Conservation (phyloP, 257 asterid genomes). For the Penstemon davidsonii region DNA sequence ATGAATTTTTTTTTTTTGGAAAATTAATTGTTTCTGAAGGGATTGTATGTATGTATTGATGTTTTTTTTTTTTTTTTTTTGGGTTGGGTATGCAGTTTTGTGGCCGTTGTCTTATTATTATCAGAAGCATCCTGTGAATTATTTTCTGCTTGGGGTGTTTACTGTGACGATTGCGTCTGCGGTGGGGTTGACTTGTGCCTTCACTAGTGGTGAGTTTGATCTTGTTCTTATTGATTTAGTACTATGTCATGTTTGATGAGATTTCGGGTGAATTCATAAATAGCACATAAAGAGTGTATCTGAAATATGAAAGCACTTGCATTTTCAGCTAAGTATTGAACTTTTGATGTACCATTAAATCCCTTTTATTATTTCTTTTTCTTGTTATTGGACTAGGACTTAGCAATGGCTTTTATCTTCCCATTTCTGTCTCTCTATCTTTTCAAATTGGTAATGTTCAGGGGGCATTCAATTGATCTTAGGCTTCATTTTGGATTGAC, state of each 20-base stretch:
- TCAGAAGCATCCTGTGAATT: slow-evolving; percentile 82
- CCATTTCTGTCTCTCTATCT: no score
- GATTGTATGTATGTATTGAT: not conserved
- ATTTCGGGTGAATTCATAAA: no score
- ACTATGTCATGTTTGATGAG: not conserved
- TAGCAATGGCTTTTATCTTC: no score
- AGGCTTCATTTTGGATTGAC: no score
- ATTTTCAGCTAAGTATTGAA: no score
- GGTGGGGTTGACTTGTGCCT: slow-evolving; percentile 81
- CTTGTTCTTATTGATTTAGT: not conserved
- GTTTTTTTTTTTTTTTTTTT: not conserved
- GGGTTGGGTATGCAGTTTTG: slow-evolving; percentile 49
- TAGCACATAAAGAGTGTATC: no score
- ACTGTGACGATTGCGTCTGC: slow-evolving; percentile 66
- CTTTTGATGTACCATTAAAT: no score
- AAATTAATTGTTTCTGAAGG: not conserved
- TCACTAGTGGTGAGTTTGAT: slow-evolving; percentile 51
- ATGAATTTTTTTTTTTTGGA: not conserved
- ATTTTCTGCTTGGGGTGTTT: slow-evolving; percentile 71
- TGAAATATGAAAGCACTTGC: no score
- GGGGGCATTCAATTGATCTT: no score
- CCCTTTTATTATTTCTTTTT: no score
- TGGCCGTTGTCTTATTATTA: slow-evolving; percentile 65
- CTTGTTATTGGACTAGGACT: no score
- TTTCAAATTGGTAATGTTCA: no score